Conservation (phyloP, 805 yeast genomes). For the Candida berthetii region DNA sequence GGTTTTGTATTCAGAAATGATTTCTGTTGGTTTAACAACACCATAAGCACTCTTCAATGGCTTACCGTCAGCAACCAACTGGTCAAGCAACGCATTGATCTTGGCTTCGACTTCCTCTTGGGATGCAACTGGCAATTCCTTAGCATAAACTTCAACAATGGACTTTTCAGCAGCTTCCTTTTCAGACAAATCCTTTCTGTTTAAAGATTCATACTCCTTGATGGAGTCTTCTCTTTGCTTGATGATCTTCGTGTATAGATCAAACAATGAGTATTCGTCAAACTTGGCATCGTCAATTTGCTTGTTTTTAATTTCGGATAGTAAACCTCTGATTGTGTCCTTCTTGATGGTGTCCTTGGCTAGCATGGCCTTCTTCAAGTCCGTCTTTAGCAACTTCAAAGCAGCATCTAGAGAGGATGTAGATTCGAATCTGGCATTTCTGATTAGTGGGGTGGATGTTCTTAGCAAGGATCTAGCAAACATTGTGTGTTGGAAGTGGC, state of each 20-base stretch:
- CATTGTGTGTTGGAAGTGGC: background rate
- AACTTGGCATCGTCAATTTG: constrained; percentile 32
- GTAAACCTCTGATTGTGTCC: constrained; percentile 36
- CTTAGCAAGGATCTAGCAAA: background rate
- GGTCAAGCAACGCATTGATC: constrained; percentile 20
- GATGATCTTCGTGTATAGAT: constrained; percentile 35
- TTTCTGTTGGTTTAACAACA: constrained; percentile 84
- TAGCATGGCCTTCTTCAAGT: constrained; percentile 41
- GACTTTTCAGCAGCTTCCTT: constrained; percentile 41
- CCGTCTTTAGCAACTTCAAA: constrained; percentile 29
- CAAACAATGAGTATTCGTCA: constrained; percentile 29
- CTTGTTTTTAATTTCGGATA: constrained; percentile 37
- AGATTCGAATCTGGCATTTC: background rate
- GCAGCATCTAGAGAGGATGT: constrained; percentile 8
- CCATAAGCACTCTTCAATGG: constrained; percentile 79
- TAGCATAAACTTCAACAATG: constrained; percentile 33
- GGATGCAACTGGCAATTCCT: constrained; percentile 40
- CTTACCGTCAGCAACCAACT: constrained; percentile 15
- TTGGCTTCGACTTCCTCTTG: constrained; percentile 34
- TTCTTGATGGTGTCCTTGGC: constrained; percentile 34
- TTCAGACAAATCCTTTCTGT: constrained; percentile 47
- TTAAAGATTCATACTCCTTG: constrained; percentile 36
- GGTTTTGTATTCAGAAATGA: constrained; percentile 31
- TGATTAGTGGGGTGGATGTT: background rate
- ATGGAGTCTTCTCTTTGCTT: constrained; percentile 45